These are phyloP conservation scores for Huntiella omanensis DNA, from an alignment of 2,329 filamentous ascomycete genomes.

Conservation along the genomic window DNA sequence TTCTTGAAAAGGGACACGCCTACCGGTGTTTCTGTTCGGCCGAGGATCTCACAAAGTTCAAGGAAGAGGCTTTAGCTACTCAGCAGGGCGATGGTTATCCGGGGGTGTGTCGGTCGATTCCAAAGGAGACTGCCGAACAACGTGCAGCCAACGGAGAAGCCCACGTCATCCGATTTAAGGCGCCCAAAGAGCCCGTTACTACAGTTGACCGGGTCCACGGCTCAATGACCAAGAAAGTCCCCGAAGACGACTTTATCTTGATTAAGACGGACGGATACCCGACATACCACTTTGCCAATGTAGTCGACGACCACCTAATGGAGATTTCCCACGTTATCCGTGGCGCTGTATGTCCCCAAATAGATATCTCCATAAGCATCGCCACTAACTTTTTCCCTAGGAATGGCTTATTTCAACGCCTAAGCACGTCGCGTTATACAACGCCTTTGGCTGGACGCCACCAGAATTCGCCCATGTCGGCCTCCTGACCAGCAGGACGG, in stretches of 20 bases:
- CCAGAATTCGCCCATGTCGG: conserved; percentile 69
- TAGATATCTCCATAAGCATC: not conserved
- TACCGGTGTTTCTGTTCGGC: conserved; percentile 87
- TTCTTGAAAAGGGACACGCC: conserved; percentile 54
- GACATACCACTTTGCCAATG: conserved; percentile 94
- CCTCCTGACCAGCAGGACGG: conserved; percentile 47
- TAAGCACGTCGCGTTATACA: conserved; percentile 49
- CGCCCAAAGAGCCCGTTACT: conserved; percentile 19
- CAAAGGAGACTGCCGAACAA: conserved; percentile 47
- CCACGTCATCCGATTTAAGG: conserved; percentile 61
- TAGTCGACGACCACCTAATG: conserved; percentile 93
- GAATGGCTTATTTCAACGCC: conserved; percentile 96
- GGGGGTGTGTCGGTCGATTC: conserved; percentile 51
- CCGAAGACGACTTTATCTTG: conserved; percentile 67
- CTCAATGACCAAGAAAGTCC: conserved; percentile 32
- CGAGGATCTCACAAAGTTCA: conserved; percentile 49
- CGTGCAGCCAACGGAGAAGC: conserved; percentile 49
- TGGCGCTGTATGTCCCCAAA: conserved; percentile 40
- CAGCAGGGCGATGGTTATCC: conserved; percentile 29
- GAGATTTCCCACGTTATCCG: conserved; percentile 88
- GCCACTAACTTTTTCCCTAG: conserved; percentile 19
- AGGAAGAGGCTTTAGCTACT: conserved; percentile 37
- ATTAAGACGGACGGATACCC: conserved; percentile 83
- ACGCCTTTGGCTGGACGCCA: conserved; percentile 55
- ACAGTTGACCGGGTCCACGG: conserved; percentile 61